Percentiles rank a stretch among this genome's conserved stretches.
phyloP scores from a whole-genome alignment of 2,329 filamentous ascomycete genomes.

The Colletotrichum liaoningense region DNA sequence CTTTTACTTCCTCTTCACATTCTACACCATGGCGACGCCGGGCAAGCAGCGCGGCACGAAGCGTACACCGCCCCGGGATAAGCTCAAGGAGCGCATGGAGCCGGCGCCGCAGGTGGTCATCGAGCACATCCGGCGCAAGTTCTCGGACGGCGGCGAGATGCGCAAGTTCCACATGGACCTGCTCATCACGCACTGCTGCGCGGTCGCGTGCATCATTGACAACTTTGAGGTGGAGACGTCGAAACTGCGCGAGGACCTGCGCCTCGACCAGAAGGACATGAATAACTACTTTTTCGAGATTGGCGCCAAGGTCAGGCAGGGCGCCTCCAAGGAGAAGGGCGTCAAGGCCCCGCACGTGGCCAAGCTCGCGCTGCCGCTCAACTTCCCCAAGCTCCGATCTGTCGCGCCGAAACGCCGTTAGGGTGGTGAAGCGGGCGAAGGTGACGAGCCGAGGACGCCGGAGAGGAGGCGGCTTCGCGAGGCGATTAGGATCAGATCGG shows the following conservation, averaged over 20 bases:
- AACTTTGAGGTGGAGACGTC: slow-evolving; percentile 79
- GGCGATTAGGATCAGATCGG: not conserved
- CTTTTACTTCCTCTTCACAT: slow-evolving; percentile 66
- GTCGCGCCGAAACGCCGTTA: slow-evolving; percentile 40
- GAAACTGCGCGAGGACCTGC: slow-evolving; percentile 77
- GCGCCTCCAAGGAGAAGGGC: slow-evolving; percentile 72
- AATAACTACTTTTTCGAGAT: slow-evolving; percentile 81
- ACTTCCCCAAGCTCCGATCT: slow-evolving; percentile 77
- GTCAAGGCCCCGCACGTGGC: slow-evolving; percentile 66
- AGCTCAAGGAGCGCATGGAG: slow-evolving; percentile 67
- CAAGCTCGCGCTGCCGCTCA: slow-evolving; percentile 79
- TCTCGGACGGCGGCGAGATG: slow-evolving; percentile 72
- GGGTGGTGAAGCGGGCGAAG: slow-evolving; percentile 5
- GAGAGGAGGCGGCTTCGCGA: not conserved
- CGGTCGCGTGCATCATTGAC: slow-evolving; percentile 77
- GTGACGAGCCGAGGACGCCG: not conserved
- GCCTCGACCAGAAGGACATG: slow-evolving; percentile 77
- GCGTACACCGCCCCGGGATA: slow-evolving; percentile 69
- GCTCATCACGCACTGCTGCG: slow-evolving; percentile 79
- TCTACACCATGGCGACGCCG: slow-evolving; percentile 60
- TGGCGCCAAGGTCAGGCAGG: slow-evolving; percentile 73
- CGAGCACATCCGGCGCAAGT: slow-evolving; percentile 76
- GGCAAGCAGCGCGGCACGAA: slow-evolving; percentile 59
- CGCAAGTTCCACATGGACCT: slow-evolving; percentile 79
- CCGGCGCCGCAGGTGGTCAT: slow-evolving; percentile 72